These are phyloP conservation scores for Calonectria henricotiae DNA, from an alignment of 2,329 filamentous ascomycete species.

Conservation along the genomic window DNA sequence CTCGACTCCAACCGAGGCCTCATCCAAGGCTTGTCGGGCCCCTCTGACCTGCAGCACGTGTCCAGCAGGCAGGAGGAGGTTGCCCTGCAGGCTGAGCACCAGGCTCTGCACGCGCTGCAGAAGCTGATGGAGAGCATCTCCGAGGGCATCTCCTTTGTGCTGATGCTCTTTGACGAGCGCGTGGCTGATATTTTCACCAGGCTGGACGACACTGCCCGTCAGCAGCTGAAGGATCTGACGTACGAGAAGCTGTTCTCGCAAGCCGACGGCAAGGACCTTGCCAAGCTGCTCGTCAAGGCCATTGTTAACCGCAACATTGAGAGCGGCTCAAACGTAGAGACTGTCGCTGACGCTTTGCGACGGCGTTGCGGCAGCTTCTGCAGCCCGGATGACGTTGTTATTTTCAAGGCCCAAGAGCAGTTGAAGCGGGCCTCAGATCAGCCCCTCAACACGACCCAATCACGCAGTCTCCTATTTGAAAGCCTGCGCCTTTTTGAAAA, in stretches of 20 bases:
- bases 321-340: constrained; percentile 97
- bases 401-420: constrained; percentile 98
- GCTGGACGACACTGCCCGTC: constrained; percentile 79
- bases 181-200: constrained; percentile 89
- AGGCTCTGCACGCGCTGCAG: constrained; percentile 89
- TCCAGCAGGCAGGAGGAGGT: constrained; percentile 91
- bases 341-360: constrained; percentile 93
- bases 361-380: constrained; percentile 97
- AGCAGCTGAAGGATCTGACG: constrained; percentile 82
- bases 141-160: constrained; percentile 96
- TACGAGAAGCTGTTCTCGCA: constrained; percentile 92
- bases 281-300: constrained; percentile 94
- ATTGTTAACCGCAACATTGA: constrained; percentile 99
- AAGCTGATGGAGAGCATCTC: constrained; percentile 91
- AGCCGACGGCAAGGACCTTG: constrained; percentile 85
- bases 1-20: constrained; percentile 89
- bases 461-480: constrained; percentile 87
- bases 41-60: constrained; percentile 85
- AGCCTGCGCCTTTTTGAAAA: constrained; percentile 91
- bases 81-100: constrained; percentile 93
- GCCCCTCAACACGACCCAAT: constrained; percentile 81
- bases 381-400: constrained; percentile 95
- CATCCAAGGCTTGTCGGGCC: constrained; percentile 94
- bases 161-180: constrained; percentile 94
- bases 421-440: constrained; percentile 90